Evolutionary conservation across 495 filamentous ascomycete species (phyloP).

Genomic region (Chaetomium fimeti): DNA sequence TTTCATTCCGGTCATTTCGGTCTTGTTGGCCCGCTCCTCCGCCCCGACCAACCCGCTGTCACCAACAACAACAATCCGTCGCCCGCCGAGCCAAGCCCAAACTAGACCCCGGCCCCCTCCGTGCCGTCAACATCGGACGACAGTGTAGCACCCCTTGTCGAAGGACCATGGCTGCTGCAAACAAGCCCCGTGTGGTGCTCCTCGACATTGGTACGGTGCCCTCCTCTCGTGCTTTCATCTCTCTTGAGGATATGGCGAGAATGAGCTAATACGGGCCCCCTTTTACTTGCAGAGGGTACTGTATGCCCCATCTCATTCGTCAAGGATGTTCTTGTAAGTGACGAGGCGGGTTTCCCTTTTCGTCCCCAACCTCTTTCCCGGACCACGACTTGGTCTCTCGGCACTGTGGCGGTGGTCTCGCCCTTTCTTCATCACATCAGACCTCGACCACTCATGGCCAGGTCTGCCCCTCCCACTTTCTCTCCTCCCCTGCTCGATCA

Average conservation of each 20-base stretch:
- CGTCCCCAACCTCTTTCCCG: conserved; percentile 11
- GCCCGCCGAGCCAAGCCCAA: not conserved
- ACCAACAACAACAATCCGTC: no score
- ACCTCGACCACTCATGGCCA: conserved; percentile 22
- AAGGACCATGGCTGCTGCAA: conserved; percentile 27
- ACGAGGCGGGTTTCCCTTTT: conserved; percentile 21
- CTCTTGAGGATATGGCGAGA: not conserved
- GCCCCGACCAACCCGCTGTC: not conserved
- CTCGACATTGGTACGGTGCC: conserved; percentile 51
- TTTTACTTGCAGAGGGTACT: conserved; percentile 60
- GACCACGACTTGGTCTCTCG: conserved; percentile 9
- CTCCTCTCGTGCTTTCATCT: not conserved
- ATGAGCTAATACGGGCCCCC: conserved; percentile 41
- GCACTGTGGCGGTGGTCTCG: conserved; percentile 19
- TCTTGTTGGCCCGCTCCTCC: conserved; percentile 7
- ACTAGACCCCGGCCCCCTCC: not conserved
- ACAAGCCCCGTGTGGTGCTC: conserved; percentile 43
- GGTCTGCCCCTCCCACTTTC: conserved; percentile 15
- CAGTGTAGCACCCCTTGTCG: not conserved
- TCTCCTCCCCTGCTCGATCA: not conserved
- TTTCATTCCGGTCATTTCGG: conserved; percentile 1
- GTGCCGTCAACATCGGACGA: not conserved
- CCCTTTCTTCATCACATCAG: conserved; percentile 8
- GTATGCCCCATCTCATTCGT: conserved; percentile 71
- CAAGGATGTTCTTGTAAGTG: conserved; percentile 65